Base-by-base conservation (phyloP, 192 early-diverging fungal genomes). In the Oehlia diaphana region DNA sequence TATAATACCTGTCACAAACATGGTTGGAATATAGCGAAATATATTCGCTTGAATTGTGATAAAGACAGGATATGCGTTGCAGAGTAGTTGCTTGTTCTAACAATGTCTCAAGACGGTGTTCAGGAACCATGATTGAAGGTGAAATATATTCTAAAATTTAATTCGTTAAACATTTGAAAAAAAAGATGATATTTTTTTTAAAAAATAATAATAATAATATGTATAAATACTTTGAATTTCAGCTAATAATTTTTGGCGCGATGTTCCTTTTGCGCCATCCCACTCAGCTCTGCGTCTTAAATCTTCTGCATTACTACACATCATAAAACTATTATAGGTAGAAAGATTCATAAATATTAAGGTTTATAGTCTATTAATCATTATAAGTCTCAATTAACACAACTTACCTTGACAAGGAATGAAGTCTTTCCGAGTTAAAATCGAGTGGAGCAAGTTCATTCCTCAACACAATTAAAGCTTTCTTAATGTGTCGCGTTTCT, bases 121-220 rank as follows among this genome's bases (percentile, higher is more conserved):
- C 89, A 6, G 97, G 98, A 72, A 99, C 92, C 94, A 97, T 97
- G 63, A 92, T 85, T 2, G 91, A 83, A 0, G 95, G 90, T 6
- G 93, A 89, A 67, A 99, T 91, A 79, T 90, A 90, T 66, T 86
- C 92, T 93, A 37, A 84, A 16, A 81, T 70, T 13, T 47, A 47
- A 28, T 21, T 26, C 7, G 4, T 21, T 28, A 10, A 58, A 81
- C 39, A 26, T 42, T 33, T 26, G n/a, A n/a, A 63, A 31, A 61
- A 2, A 31, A 31, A 31, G 31, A 31, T 31, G 31, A 31, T 31
- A 74, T 69, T 42, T 13, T 33, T 47, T 47, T 39, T 2, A 12
- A 4, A 35, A 6, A 4, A n/a, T 9, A 63, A 42, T 14, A 49
- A 58, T 19, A 23, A 70, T 28, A 49, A 58, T 9, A 71, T 19